Evolutionary conservation across 129 eudicot species (phyloP), one percentile per base, ranked within the genome.

Genomic region (Saussurea involucrata): DNA sequence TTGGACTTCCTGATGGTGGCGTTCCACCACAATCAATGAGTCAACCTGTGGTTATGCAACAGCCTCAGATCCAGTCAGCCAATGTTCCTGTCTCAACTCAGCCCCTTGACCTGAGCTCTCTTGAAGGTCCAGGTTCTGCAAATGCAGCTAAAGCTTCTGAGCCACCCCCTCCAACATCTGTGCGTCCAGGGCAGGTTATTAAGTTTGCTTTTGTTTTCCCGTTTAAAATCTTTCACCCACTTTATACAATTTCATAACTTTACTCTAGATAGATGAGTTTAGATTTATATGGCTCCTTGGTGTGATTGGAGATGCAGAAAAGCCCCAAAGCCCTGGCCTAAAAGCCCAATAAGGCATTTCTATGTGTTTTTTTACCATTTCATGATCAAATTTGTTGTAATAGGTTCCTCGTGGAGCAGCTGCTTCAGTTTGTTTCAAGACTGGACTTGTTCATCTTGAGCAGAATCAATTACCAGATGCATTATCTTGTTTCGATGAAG

Each of bases 341-440:
- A 37, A 37, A 37, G 13, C 46, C 46, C 46, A 37, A 37, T 37
- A 37, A 13, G 44, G 46, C 46, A 10, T 7, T 20, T 10, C 46
- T 27, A 8, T 4, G 32, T 17, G 42, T 15, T 46, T 65, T 3
- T 1, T 63, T 9, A 21, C 31, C 24, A 13, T 44, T 44, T 60
- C 20, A 49, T 53, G 17, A 74, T 6, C 24, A 27, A 36, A 25
- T 55, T 68, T 66, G 24, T 33, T 72, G 61, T 73, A 6, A 63
- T 67, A 95, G 99, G 96, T 95, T 85, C 99, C 99, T 40, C 97
- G 99, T n/a, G 99, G 99, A 69, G 99, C 97, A 53, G 88, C 90
- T 75, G 99, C 99, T 67, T 81, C 99, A 66, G 75, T 92, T 68
- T 95, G 99, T 83, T 95, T 95, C 68, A 95, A 95, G 85, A 92